A percentile compares a stretch with the other conserved stretches of the same genome.
Conservation (phyloP, 768 basidiomycete species). For the Hemileccinum rubropunctum region DNA sequence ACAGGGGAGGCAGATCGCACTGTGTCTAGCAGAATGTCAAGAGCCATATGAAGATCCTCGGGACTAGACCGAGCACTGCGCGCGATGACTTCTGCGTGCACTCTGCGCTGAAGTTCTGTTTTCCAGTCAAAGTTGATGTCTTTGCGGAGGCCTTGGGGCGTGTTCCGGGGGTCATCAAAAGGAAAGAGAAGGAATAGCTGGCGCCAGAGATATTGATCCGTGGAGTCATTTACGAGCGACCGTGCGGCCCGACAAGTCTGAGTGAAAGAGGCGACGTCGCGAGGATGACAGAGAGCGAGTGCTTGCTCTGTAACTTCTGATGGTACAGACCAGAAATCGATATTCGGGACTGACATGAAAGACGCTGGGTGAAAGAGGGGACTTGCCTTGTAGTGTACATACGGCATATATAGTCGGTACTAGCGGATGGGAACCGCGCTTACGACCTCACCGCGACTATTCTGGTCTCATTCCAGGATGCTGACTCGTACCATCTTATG, state of each 20-base stretch:
- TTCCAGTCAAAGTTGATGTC: constrained; percentile 32
- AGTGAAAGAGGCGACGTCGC: constrained; percentile 58
- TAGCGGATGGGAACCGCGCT: no score
- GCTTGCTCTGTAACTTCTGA: constrained; percentile 61
- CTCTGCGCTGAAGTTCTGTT: constrained; percentile 38
- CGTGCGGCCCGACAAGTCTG: constrained; percentile 50
- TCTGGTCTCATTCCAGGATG: no score
- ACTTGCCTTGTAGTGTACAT: background rate
- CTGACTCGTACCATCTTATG: constrained; percentile 11
- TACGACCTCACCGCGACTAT: no score
- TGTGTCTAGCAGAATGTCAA: constrained; percentile 42
- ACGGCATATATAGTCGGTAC: no score
- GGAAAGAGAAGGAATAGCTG: constrained; percentile 53
- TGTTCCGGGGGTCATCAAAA: constrained; percentile 63
- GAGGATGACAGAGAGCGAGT: constrained; percentile 52
- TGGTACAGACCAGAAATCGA: constrained; percentile 25
- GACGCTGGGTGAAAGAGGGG: background rate
- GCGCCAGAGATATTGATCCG: constrained; percentile 67
- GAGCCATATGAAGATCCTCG: constrained; percentile 31
- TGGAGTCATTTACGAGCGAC: constrained; percentile 45
- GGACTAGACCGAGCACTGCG: constrained; percentile 14
- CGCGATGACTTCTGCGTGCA: constrained; percentile 39
- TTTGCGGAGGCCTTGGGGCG: constrained; percentile 13
- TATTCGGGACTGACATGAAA: constrained; percentile 3
- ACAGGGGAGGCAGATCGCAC: constrained; percentile 37